Evolutionary conservation across 371 early-diverging fungal species (phyloP), one percentile per base, ranked within the genome.

Genomic region (Mucor indicus): DNA sequence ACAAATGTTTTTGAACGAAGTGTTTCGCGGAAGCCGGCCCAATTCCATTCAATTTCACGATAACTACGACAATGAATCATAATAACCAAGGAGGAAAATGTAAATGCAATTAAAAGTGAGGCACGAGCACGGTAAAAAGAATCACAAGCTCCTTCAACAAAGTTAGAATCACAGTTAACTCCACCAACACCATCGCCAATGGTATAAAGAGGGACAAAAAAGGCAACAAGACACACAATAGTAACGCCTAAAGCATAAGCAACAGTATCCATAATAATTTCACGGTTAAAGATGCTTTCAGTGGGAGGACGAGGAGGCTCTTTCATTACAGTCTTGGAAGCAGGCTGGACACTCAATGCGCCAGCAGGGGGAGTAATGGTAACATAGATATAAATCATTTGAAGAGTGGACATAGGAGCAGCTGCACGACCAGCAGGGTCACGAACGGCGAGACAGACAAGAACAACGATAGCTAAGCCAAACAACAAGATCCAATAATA

Each of bases 361-460:
- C 86, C 84, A 19, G 91, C 90, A 2, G 91, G 91, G 31, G 96
- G 93, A 16, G 85, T 79, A 24, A 64, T 48, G 0, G 55, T 49
- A 17, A 64, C 36, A 32, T 55, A 62, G 21, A 62, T 46, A 33
- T 53, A 64, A 19, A 70, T 44, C 57, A 67, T 58, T 44, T 67
- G 63, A 8, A 67, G 35, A 10, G 64, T 67, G 25, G 67, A 71
- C 32, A 71, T 33, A 10, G 67, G 64, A 66, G 84, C 46, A 72
- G 62, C 68, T 88, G 77, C 75, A 88, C 90, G 59, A 84, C 83
- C 74, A 80, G 84, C 32, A 87, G 80, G 65, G 89, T 95, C 89
- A 43, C 69, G 67, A 50, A 86, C 70, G 27, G 79, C 79, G 27
- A 87, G 55, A 43, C 87, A 85, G 3, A 89, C 54, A n/a, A 87